Conservation (phyloP, 1,284 basidiomycete genomes). For the Microbotryum saponariae region DNA sequence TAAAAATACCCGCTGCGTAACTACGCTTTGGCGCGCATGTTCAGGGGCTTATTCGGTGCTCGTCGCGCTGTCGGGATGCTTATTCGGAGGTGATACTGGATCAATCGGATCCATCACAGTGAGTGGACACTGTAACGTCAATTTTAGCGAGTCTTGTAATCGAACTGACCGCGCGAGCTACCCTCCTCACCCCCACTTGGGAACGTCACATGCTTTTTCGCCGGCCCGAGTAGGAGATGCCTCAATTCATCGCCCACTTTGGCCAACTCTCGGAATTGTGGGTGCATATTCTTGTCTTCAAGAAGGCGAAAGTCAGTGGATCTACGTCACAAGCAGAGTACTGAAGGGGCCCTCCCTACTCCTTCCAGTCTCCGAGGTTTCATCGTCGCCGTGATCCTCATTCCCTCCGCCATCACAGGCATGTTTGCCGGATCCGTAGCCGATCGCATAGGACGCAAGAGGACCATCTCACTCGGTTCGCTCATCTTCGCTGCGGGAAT, state of each 20-base stretch:
- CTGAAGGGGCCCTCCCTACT: background rate
- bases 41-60: no score
- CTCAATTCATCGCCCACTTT: constrained; percentile 44
- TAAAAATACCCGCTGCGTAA: no score
- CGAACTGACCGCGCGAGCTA: no score
- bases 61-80: background rate
- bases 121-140: no score
- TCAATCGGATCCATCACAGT: constrained; percentile 47
- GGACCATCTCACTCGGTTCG: constrained; percentile 46
- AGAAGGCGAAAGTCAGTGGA: background rate
- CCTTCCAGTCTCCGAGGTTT: background rate
- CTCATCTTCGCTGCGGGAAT: constrained; percentile 46
- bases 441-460: constrained; percentile 49
- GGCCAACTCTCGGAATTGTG: constrained; percentile 39
- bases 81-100: constrained; percentile 34
- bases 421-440: constrained; percentile 47
- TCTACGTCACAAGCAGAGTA: background rate
- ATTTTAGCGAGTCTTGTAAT: no score
- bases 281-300: background rate
- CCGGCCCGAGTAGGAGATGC: constrained; percentile 40
- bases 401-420: constrained; percentile 48
- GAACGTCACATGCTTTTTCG: no score
- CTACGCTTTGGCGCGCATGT: no score
- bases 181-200: no score
- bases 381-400: constrained; percentile 39